Percentiles rank a stretch among this genome's conserved stretches.
phyloP scores from a whole-genome alignment of 164 flowering plant genomes.

The Magnolia kwangsiensis region DNA sequence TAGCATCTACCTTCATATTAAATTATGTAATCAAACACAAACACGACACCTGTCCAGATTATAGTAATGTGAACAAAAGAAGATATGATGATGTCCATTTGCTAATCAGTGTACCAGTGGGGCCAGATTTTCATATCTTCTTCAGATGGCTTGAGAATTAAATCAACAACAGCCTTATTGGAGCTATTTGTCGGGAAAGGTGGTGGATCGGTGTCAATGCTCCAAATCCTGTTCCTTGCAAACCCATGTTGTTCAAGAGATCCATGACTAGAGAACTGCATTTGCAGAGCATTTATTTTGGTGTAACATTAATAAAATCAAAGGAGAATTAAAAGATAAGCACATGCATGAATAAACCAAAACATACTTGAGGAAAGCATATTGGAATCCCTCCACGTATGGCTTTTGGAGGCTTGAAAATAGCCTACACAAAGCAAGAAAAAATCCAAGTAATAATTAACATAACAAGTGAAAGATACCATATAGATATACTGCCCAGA shows the following conservation, averaged over 20 bases:
- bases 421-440: conserved; percentile 38
- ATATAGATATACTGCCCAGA: background rate
- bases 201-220: conserved; percentile 73
- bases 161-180: conserved; percentile 61
- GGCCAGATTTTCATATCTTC: conserved; percentile 87
- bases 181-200: conserved; percentile 54
- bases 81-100: background rate
- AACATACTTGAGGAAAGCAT: conserved; percentile 91
- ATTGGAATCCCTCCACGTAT: conserved; percentile 97
- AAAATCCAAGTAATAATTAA: background rate
- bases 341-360: conserved; percentile 4
- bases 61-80: conserved; percentile 3
- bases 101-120: conserved; percentile 51
- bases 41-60: conserved; percentile 1
- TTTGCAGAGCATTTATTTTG: background rate
- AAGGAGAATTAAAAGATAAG: background rate
- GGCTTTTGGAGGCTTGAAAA: conserved; percentile 84
- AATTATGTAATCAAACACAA: background rate
- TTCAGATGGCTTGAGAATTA: conserved; percentile 73
- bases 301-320: background rate
- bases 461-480: background rate
- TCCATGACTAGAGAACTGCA: conserved; percentile 75
- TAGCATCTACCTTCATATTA: background rate
- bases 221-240: conserved; percentile 92
- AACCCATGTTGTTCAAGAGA: conserved; percentile 86